Evolutionary conservation across 176 grass and related monocot species (phyloP).

Genomic region (Alloteropsis semialata): DNA sequence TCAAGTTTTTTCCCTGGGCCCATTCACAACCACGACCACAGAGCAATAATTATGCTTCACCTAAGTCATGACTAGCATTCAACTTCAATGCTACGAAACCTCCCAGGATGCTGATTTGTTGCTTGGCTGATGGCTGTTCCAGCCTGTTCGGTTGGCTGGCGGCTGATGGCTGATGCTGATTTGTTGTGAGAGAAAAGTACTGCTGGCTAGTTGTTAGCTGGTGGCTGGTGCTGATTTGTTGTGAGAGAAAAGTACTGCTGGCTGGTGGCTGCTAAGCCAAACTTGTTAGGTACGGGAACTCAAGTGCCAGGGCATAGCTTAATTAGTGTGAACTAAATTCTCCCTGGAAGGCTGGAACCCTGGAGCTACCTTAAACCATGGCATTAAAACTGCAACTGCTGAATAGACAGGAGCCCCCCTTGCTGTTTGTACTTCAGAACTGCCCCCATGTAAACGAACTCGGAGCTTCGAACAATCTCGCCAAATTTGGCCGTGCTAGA

Average conservation of each 20-base stretch:
- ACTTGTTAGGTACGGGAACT: neutral
- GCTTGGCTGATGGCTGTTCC: too few relatives aligned
- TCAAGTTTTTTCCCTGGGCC: neutral
- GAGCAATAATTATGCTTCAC: neutral
- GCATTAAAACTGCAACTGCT: neutral
- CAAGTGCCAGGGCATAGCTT: neutral
- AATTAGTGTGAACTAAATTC: neutral
- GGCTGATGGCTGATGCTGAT: too few relatives aligned
- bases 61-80: neutral
- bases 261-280: too few relatives aligned
- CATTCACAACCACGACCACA: neutral
- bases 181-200: too few relatives aligned
- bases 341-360: neutral
- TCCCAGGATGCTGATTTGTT: too few relatives aligned
- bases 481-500: neutral
- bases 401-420: neutral
- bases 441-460: neutral
- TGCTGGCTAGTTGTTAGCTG: too few relatives aligned
- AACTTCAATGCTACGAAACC: neutral
- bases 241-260: too few relatives aligned
- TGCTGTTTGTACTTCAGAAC: neutral
- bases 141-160: too few relatives aligned
- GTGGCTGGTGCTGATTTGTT: too few relatives aligned
- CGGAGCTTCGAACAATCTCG: neutral
- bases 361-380: constrained; percentile 25